A percentile compares a stretch with the other conserved stretches of the same genome.
Evolutionary conservation across 2,329 filamentous ascomycete genomes (phyloP).

Genomic region (Neofusicoccum umdonicola): DNA sequence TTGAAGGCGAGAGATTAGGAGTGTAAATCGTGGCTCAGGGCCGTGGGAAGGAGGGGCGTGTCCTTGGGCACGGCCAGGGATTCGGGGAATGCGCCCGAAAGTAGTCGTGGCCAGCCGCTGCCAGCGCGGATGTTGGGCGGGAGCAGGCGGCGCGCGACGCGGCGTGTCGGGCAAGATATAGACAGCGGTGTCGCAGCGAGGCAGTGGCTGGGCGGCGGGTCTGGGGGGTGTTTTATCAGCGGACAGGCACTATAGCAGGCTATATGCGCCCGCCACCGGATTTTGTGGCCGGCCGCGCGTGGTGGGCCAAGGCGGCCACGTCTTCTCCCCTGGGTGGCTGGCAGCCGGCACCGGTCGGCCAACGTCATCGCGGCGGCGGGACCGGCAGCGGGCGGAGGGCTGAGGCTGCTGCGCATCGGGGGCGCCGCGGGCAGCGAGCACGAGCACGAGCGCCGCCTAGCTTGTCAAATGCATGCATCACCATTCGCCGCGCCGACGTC

Average conservation of each 20-base stretch:
- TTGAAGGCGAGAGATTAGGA: constrained; percentile 1
- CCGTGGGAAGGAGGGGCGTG: constrained; percentile 8
- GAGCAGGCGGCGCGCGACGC: background rate
- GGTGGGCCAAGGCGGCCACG: background rate
- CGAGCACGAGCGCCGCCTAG: constrained; percentile 8
- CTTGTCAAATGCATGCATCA: constrained; percentile 8
- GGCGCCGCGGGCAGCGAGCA: background rate
- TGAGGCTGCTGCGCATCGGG: background rate
- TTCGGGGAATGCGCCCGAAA: constrained; percentile 6
- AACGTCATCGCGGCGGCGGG: background rate
- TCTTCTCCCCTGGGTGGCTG: background rate
- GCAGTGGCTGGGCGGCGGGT: background rate
- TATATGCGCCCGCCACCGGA: background rate
- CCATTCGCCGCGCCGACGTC: constrained; percentile 7
- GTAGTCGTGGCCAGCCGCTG: constrained; percentile 5
- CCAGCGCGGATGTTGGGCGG: constrained; percentile 5
- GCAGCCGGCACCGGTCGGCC: background rate
- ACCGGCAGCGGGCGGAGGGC: background rate
- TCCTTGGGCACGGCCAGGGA: constrained; percentile 14
- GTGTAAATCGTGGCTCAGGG: constrained; percentile 11
- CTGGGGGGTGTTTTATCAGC: background rate
- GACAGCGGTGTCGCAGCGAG: background rate
- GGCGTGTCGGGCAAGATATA: background rate
- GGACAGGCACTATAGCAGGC: background rate
- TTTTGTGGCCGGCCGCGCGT: background rate